Percentiles rank a stretch among this genome's conserved stretches.
phyloP scores from a whole-genome alignment of 495 filamentous ascomycete species.

The Aspergillus nidulans region DNA sequence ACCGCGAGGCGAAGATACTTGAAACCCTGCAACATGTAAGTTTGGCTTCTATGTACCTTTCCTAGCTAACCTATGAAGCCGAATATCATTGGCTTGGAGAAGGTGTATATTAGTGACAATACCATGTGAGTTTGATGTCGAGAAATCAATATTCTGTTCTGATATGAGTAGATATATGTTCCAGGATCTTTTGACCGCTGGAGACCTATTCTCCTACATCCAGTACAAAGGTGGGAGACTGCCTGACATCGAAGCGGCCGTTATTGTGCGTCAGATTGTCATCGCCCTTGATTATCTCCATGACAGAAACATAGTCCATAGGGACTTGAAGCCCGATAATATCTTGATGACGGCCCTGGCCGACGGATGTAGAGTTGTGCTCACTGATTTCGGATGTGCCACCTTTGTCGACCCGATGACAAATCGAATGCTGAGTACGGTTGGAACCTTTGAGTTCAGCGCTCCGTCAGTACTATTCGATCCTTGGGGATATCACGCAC shows the following conservation, averaged over 20 bases:
- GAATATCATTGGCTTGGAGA: conserved; percentile 55
- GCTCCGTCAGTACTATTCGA: conserved; percentile 65
- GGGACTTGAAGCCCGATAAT: conserved; percentile 71
- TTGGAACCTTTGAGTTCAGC: conserved; percentile 62
- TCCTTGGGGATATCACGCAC: conserved; percentile 2
- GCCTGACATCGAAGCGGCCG: conserved; percentile 46
- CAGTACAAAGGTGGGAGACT: conserved; percentile 43
- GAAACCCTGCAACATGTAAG: conserved; percentile 57
- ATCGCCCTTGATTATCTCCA: conserved; percentile 60
- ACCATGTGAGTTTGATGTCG: conserved; percentile 43
- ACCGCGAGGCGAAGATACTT: conserved; percentile 54
- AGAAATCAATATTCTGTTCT: background rate
- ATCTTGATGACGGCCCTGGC: conserved; percentile 54
- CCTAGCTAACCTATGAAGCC: conserved; percentile 39
- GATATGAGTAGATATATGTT: conserved; percentile 55
- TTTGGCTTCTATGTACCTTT: background rate
- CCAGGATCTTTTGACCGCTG: conserved; percentile 59
- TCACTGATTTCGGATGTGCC: conserved; percentile 72
- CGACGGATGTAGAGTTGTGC: conserved; percentile 51
- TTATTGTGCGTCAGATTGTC: conserved; percentile 55
- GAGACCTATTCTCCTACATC: conserved; percentile 62
- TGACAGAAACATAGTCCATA: conserved; percentile 51
- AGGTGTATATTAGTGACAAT: conserved; percentile 45
- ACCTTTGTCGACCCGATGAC: conserved; percentile 31
- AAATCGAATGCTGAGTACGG: conserved; percentile 54